phyloP scores from a whole-genome alignment of 768 basidiomycete genomes.

The Boletus rubroflammeus region DNA sequence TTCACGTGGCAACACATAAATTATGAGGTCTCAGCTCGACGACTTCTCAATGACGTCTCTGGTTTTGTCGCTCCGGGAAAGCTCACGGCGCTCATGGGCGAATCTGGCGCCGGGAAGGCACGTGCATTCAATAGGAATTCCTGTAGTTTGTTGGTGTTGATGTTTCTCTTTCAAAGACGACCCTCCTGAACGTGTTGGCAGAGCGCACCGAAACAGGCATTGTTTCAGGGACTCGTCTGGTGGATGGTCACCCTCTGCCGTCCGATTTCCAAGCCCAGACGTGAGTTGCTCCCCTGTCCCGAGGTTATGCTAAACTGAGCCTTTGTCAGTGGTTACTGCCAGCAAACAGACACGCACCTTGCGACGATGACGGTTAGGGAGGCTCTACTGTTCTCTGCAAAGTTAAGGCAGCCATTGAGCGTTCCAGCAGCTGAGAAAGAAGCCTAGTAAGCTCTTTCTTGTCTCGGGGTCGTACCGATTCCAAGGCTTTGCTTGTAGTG shows the following conservation, averaged over 20 bases:
- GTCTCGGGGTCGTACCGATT: background rate
- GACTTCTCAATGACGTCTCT: conserved; percentile 66
- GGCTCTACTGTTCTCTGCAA: conserved; percentile 75
- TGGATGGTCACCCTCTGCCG: conserved; percentile 44
- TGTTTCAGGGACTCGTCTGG: conserved; percentile 40
- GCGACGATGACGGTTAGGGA: conserved; percentile 75
- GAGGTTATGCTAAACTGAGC: background rate
- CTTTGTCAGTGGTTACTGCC: conserved; percentile 67
- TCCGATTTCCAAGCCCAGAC: conserved; percentile 56
- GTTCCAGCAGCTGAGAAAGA: conserved; percentile 71
- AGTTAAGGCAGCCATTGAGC: conserved; percentile 66
- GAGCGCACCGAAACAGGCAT: conserved; percentile 37
- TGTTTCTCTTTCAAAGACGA: conserved; percentile 35
- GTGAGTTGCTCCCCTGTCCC: conserved; percentile 15
- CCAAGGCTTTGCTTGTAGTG: conserved; percentile 32
- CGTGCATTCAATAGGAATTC: background rate
- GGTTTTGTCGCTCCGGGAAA: conserved; percentile 82
- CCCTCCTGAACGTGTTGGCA: conserved; percentile 46
- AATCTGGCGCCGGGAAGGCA: conserved; percentile 48
- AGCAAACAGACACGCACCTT: conserved; percentile 82
- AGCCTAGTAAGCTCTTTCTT: conserved; percentile 54
- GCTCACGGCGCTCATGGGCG: conserved; percentile 76
- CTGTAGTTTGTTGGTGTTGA: background rate
- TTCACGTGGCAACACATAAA: conserved; percentile 79
- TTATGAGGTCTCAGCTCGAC: conserved; percentile 60